Conservation (phyloP, 208 protist genomes). For the Trichomonas tenax region DNA sequence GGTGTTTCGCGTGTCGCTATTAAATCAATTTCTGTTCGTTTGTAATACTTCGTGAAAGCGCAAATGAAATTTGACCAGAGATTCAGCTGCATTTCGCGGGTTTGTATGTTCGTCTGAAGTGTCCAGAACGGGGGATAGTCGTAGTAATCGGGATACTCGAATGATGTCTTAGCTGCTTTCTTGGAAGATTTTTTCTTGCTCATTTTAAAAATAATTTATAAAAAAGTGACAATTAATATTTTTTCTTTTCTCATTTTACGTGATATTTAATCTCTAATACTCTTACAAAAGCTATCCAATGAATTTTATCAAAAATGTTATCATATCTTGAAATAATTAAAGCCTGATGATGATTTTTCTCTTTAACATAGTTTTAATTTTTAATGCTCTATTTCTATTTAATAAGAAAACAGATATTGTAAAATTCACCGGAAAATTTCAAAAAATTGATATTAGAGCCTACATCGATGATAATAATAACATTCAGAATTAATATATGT, state of each 20-base stretch:
- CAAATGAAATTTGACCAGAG: background rate
- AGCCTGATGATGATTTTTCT: no score
- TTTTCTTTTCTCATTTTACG: background rate
- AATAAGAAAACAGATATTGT: no score
- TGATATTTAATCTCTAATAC: no score
- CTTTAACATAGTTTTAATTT: no score
- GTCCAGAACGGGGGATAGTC: slow-evolving; percentile 12
- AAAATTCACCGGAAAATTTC: no score
- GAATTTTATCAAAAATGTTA: no score
- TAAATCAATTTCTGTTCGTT: background rate
- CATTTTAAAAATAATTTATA: background rate
- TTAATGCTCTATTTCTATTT: no score
- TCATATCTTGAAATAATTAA: no score
- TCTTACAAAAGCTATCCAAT: no score
- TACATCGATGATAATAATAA: no score
- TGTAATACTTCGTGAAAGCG: background rate
- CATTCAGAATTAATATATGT: no score
- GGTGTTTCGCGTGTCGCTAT: background rate
- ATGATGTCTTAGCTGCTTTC: background rate
- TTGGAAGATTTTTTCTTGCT: background rate
- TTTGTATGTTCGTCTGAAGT: background rate
- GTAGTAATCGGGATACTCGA: background rate
- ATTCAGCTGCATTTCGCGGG: background rate
- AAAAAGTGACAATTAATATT: background rate
- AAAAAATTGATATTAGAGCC: no score